Evolutionary conservation across 495 filamentous ascomycete genomes (phyloP), one percentile per base, ranked within the genome.

Genomic region (Penicillium cataractarum): DNA sequence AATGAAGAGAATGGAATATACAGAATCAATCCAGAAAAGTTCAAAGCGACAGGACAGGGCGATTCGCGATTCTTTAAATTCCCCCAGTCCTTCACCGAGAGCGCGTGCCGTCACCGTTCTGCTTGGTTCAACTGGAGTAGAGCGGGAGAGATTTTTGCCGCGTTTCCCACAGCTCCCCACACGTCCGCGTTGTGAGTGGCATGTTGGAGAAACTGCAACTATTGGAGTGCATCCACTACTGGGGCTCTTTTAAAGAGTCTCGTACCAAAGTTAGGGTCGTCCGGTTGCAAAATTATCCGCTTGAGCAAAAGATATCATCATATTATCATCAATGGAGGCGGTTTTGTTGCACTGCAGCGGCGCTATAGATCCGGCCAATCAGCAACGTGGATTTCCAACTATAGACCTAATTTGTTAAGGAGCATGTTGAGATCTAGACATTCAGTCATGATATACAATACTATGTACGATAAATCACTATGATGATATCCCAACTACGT

Each of bases 161-260:
- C 66, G 58, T 58, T 58, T 69, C 69, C 69, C 69, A 71, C 69
- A 66, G 26, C 61, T 71, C 66, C 70, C 70, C 70, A 70, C 70
- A 72, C 39, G 9, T 9, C 57, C 21, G 13, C 52, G 31, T 51
- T 53, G n/a, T 3, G 54, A 57, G 58, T 35, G 52, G 46, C 53
- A 19, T 46, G 19, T 32, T 31, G 32, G 44, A 26, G 22, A 8
- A n/a, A n/a, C n/a, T n/a, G n/a, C n/a, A n/a, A n/a, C n/a, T n/a
- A 13, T 24, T 46, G 42, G 42, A 24, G 42, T 12, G 42, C 21
- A 10, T 46, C 42, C 42, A 46, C 4, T n/a, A 6, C 39, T 21
- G 39, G n/a, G 39, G 39, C 17, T 19, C 39, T 19, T 42, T n/a
- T 6, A 21, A 3, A 22, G 19, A 13, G 3, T 46, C n/a, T 4